Evolutionary conservation across 192 early-diverging fungal genomes (phyloP).

Genomic region (Thoreauomyces humboldtii): DNA sequence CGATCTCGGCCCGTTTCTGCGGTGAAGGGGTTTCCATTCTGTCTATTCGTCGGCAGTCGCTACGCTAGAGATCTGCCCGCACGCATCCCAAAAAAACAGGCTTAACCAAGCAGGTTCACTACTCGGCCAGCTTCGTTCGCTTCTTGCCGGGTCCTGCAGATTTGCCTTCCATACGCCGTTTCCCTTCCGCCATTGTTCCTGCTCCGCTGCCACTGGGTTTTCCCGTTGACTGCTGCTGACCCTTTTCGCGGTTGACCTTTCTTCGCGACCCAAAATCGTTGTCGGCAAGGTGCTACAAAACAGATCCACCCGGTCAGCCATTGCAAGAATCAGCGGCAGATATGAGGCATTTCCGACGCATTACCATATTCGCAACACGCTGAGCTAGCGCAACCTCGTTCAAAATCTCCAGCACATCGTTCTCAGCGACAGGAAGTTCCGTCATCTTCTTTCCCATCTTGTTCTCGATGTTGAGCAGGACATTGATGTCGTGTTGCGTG

Average conservation of each 20-base stretch:
- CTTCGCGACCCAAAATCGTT: constrained; percentile 57
- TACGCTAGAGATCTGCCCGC: too few species aligned
- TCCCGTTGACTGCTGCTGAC: neutral
- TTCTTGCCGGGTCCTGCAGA: too few species aligned
- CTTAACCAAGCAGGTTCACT: too few species aligned
- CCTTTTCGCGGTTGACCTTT: constrained; percentile 62
- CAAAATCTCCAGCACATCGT: constrained; percentile 79
- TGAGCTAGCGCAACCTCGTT: constrained; percentile 85
- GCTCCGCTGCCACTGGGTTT: too few species aligned
- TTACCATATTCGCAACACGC: constrained; percentile 81
- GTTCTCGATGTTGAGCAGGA: constrained; percentile 88
- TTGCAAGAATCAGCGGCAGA: neutral
- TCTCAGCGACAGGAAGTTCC: constrained; percentile 74
- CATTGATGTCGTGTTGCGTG: constrained; percentile 73
- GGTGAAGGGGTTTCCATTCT: too few species aligned
- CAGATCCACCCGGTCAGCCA: constrained; percentile 1
- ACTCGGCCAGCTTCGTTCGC: too few species aligned
- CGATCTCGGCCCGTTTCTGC: too few species aligned
- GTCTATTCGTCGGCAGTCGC: too few species aligned
- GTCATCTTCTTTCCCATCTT: constrained; percentile 76
- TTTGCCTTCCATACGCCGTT: too few species aligned
- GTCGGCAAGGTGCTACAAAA: constrained; percentile 50
- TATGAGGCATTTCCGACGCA: neutral
- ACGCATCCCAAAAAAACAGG: too few species aligned
- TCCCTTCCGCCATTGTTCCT: neutral